Percentiles rank a stretch among this genome's conserved stretches.
Conservation (phyloP, 805 yeast genomes). For the Myxozyma nipponensis region DNA sequence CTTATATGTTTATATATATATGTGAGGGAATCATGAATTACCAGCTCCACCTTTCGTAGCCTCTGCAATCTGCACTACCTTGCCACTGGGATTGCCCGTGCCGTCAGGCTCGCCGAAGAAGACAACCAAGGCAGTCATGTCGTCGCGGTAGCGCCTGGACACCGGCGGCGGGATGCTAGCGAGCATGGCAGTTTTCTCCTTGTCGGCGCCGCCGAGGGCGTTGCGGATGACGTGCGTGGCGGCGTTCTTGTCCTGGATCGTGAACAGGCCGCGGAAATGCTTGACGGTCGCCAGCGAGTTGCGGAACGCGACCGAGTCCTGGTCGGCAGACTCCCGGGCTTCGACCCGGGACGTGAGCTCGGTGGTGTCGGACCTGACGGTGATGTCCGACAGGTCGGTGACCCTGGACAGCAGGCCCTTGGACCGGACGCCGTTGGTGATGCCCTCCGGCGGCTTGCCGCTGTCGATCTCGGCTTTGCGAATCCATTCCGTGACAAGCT, state of each 20-base stretch:
- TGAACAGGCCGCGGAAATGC: conserved; percentile 23
- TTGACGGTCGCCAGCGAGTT: conserved; percentile 5
- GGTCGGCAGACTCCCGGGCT: conserved; percentile 1
- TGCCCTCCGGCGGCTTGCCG: conserved; percentile 54
- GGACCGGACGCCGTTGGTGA: conserved; percentile 7
- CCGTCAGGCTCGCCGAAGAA: conserved; percentile 61
- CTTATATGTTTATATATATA: neutral
- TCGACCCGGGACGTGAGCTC: conserved; percentile 17
- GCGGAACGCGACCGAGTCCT: conserved; percentile 1
- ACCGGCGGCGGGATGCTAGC: conserved; percentile 88
- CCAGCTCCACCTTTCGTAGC: conserved; percentile 5
- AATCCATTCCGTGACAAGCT: conserved; percentile 91
- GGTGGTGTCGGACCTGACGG: conserved; percentile 7
- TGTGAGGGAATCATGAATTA: neutral
- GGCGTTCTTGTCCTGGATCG: conserved; percentile 76
- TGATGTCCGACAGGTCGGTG: conserved; percentile 14
- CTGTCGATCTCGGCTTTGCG: conserved; percentile 61
- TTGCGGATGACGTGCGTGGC: conserved; percentile 92
- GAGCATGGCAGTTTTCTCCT: conserved; percentile 82
- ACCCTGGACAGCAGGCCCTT: conserved; percentile 20
- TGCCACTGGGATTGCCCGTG: conserved; percentile 8
- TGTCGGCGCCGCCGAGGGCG: conserved; percentile 85
- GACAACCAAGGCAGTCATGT: conserved; percentile 90
- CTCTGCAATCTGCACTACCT: conserved; percentile 5
- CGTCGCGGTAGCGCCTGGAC: conserved; percentile 91